Base-by-base conservation (phyloP, 2,329 filamentous ascomycete genomes). In the Calonectria montana region DNA sequence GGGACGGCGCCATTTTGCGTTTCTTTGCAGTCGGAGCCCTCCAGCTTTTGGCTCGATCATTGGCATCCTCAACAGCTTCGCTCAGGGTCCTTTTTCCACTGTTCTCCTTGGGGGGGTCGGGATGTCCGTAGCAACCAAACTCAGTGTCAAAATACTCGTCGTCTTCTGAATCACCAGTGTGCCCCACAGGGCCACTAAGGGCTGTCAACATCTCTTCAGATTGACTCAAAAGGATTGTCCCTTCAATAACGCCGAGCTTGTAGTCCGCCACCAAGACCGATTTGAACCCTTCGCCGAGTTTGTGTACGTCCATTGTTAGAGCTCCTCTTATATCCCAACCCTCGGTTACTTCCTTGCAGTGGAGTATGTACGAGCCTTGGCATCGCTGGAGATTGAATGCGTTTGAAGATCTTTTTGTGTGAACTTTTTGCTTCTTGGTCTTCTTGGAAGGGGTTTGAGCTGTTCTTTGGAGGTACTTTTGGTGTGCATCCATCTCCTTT, bases 361-460 rank as follows among this genome's bases (percentile, higher is more conserved):
- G 48, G 10, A 74, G 35, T 12, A 67, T 18, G 21, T 73, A 73
- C 2, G 73, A 74, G 5, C 71, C 70, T 9, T 12, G n/a, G 18
- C 71, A 74, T 31, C 18, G 31, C 13, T 45, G n/a, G 2, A 74
- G n/a, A 16, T 69, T 55, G 23, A 71, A 69, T 13, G 37, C 2
- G 2, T 21, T 48, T 12, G 13, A 21, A 1, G 10, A 9, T 10
- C 41, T 31, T 0, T 15, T 7, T 18, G 59, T 41, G 1, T 23
- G 5, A 3, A 27, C 4, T 18, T 29, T 47, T 0, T n/a, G 15
- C 21, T 39, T 62, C 16, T 27, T 16, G 8, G 10, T 64, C 18
- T 43, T 21, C 2, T 29, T 15, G 12, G 65, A 10, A 2, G 10
- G 5, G 5, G n/a, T 31, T 4, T 66, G 37, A 3, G 10, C 29